Conservation (phyloP, 108 stramenopile species). For the Cyclostephanos tholiformis region DNA sequence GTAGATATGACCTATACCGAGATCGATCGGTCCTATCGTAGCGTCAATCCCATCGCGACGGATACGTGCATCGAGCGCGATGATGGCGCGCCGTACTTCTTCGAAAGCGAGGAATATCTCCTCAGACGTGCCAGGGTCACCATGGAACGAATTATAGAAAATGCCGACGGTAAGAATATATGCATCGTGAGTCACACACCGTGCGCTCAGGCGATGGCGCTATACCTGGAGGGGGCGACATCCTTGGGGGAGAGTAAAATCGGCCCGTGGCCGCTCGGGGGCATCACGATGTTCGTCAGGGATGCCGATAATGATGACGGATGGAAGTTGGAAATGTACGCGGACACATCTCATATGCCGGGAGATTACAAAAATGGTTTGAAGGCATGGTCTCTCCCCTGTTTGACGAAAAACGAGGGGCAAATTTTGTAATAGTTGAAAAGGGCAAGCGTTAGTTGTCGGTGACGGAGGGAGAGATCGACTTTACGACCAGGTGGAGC, state of each 20-base stretch:
- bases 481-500: no score
- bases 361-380: slow-evolving; percentile 65
- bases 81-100: slow-evolving; percentile 48
- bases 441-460: background rate
- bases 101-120: slow-evolving; percentile 64
- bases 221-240: slow-evolving; percentile 52
- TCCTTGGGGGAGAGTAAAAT: slow-evolving; percentile 40
- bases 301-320: slow-evolving; percentile 17
- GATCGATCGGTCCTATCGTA: slow-evolving; percentile 55
- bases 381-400: slow-evolving; percentile 63
- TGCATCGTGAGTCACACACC: slow-evolving; percentile 77
- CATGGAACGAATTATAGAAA: slow-evolving; percentile 48
- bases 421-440: no score
- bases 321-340: slow-evolving; percentile 73
- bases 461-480: background rate
- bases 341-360: slow-evolving; percentile 71
- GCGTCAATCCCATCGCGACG: slow-evolving; percentile 53
- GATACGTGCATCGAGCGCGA: slow-evolving; percentile 32
- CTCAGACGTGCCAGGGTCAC: slow-evolving; percentile 58
- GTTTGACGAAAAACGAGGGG: slow-evolving; percentile 34
- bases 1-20: slow-evolving; percentile 43
- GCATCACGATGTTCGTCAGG: slow-evolving; percentile 65
- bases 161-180: slow-evolving; percentile 46
- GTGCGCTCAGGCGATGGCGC: slow-evolving; percentile 65
- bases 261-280: slow-evolving; percentile 69